Base-by-base conservation (phyloP, 441 rosid genomes). In the Pelargonium fulgidum region DNA sequence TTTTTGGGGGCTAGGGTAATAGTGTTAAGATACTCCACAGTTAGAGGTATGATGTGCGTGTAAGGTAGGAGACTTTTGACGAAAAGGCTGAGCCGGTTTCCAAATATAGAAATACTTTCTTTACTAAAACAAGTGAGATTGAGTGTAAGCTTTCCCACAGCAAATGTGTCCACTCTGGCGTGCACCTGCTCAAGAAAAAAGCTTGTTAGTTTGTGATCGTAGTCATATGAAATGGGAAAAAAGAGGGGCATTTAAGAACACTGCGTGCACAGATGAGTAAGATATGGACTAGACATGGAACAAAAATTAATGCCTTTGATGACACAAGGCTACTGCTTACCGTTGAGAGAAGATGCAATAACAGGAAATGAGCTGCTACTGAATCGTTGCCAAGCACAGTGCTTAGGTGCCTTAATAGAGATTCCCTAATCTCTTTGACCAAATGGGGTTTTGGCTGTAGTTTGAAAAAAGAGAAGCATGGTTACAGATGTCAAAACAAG, bases 91-190 rank as follows among this genome's bases (percentile, higher is more conserved):
- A 91, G 86, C 66, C 68, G 80, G 41, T 72, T 71, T 58, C 90
- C 96, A 24, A 89, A 91, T 50, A 87, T 68, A 14, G 93, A 85
- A 69, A 79, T 77, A 62, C 81, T 87, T 69, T 93, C 95, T 77
- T 81, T 89, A 82, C 67, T 88, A 66, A 89, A 82, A 77, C 87
- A 75, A 19, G 80, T 86, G 50, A 91, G 89, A 72, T 91, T 93
- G 44, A 89, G 77, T 10, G 98, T 88, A 75, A 93, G 89, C 84
- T 93, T 91, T 80, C 98, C 97, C 3, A 93, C 89, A n/a, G 94
- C 96, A 76, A 85, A 80, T 65, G 80, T 75, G 68, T 88, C 93
- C 9, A 77, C 85, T 75, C 96, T 85, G 68, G 91, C 81, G 80
- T 88, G 89, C 67, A 93, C 93, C 98, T 93, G 78, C 61, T 66